Percentiles rank a stretch among this genome's conserved stretches.
phyloP scores from a whole-genome alignment of 2,329 filamentous ascomycete species.

The Zymoseptoria brevis region DNA sequence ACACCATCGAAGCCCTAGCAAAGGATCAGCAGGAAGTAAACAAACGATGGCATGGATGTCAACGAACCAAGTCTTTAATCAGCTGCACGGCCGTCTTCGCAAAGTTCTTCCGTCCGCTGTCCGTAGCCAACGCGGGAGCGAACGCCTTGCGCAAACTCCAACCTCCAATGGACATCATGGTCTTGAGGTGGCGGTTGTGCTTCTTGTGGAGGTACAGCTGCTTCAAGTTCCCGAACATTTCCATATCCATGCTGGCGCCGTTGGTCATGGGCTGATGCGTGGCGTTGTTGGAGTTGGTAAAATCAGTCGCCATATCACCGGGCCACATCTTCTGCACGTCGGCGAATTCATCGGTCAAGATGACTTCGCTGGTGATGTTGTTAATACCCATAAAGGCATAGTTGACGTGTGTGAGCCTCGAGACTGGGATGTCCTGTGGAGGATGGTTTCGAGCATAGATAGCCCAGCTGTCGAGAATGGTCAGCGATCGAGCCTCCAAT shows the following conservation, averaged over 20 bases:
- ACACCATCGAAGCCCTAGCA: slow-evolving; percentile 54
- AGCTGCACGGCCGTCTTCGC: slow-evolving; percentile 64
- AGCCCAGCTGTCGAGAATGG: slow-evolving; percentile 13
- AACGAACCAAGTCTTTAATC: slow-evolving; percentile 54
- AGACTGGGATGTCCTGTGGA: slow-evolving; percentile 68
- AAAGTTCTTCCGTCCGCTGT: slow-evolving; percentile 55
- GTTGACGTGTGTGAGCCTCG: slow-evolving; percentile 77
- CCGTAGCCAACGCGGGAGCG: slow-evolving; percentile 54
- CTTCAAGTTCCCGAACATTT: slow-evolving; percentile 69
- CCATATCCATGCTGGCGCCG: slow-evolving; percentile 43
- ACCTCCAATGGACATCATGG: slow-evolving; percentile 75
- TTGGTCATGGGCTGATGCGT: slow-evolving; percentile 25
- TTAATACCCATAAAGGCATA: slow-evolving; percentile 85
- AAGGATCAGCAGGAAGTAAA: background rate
- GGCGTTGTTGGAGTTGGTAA: background rate
- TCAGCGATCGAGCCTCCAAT: slow-evolving; percentile 4
- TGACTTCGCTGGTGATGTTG: slow-evolving; percentile 68
- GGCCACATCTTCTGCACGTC: slow-evolving; percentile 62
- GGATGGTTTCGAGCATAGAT: slow-evolving; percentile 69
- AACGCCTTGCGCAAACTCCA: slow-evolving; percentile 77
- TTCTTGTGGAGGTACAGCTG: slow-evolving; percentile 70
- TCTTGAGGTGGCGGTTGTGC: slow-evolving; percentile 64
- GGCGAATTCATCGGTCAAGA: slow-evolving; percentile 58
- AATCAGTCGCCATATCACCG: slow-evolving; percentile 48
- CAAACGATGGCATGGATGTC: background rate